Evolutionary conservation across 2,329 filamentous ascomycete genomes (phyloP).

Genomic region (Neodidymelliopsis sp.): DNA sequence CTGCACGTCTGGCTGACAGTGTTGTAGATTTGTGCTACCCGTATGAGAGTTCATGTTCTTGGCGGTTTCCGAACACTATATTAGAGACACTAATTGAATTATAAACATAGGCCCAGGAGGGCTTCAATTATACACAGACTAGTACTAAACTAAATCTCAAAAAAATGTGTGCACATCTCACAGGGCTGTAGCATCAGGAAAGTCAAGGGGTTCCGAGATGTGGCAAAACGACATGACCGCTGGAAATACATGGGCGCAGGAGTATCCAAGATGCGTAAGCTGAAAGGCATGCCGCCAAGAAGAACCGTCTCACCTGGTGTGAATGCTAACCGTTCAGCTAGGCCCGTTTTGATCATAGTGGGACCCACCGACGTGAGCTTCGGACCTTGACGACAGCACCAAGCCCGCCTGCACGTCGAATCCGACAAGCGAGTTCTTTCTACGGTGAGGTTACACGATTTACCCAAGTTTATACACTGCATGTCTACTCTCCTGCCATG

Average conservation of each 20-base stretch:
- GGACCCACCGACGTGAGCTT: not conserved
- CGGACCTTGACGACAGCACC: not conserved
- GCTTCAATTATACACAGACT: no score
- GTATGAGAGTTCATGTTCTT: no score
- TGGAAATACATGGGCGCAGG: no score
- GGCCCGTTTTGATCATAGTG: not conserved
- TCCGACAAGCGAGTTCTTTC: not conserved
- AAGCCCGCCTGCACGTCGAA: not conserved
- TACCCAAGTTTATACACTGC: not conserved
- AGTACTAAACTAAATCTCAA: no score
- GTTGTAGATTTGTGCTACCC: not conserved
- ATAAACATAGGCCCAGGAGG: no score
- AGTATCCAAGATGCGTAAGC: slow-evolving; percentile 4
- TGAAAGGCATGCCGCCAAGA: slow-evolving; percentile 6
- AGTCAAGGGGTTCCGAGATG: no score
- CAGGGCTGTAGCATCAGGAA: no score
- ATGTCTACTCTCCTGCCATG: not conserved
- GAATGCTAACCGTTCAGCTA: slow-evolving; percentile 7
- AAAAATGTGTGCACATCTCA: no score
- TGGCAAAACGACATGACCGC: no score
- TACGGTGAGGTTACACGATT: not conserved
- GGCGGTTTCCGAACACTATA: no score
- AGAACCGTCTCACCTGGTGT: slow-evolving; percentile 5
- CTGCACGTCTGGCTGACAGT: not conserved
- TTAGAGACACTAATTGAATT: no score